These are phyloP conservation scores for Paecilomyces sp. DNA, from an alignment of 2,329 filamentous ascomycete species.

Conservation along the genomic window DNA sequence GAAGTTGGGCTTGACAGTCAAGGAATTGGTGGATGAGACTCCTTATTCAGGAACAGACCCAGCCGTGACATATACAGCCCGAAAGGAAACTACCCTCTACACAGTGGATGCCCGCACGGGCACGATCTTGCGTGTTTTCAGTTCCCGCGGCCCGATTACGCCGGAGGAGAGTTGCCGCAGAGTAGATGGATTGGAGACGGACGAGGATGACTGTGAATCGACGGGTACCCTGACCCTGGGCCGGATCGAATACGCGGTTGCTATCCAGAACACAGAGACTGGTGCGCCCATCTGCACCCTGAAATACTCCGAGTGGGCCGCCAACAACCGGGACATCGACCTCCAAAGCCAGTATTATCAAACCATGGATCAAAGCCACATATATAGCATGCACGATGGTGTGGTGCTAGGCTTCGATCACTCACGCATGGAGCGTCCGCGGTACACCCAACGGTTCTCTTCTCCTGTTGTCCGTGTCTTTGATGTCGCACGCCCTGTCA, in stretches of 20 bases:
- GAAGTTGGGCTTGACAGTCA: slow-evolving; percentile 48
- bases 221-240: slow-evolving; percentile 76
- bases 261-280: slow-evolving; percentile 67
- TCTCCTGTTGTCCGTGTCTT: slow-evolving; percentile 83
- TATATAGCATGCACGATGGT: slow-evolving; percentile 81
- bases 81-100: slow-evolving; percentile 84
- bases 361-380: slow-evolving; percentile 80
- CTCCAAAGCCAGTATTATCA: slow-evolving; percentile 72
- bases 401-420: slow-evolving; percentile 74
- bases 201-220: slow-evolving; percentile 68
- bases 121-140: slow-evolving; percentile 75
- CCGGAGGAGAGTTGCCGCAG: slow-evolving; percentile 68
- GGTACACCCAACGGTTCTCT: slow-evolving; percentile 63
- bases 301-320: slow-evolving; percentile 88
- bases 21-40: slow-evolving; percentile 76
- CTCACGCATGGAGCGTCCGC: slow-evolving; percentile 45
- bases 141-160: slow-evolving; percentile 62
- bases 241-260: slow-evolving; percentile 82
- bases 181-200: slow-evolving; percentile 54
- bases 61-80: slow-evolving; percentile 79
- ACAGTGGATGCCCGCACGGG: slow-evolving; percentile 84
- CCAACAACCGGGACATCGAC: slow-evolving; percentile 85
- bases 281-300: slow-evolving; percentile 77
- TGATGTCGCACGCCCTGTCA: slow-evolving; percentile 70
- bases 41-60: slow-evolving; percentile 70